A percentile compares a stretch with the other conserved stretches of the same genome.
phyloP scores from a whole-genome alignment of 257 asterid species.

The Scutellaria galericulata region DNA sequence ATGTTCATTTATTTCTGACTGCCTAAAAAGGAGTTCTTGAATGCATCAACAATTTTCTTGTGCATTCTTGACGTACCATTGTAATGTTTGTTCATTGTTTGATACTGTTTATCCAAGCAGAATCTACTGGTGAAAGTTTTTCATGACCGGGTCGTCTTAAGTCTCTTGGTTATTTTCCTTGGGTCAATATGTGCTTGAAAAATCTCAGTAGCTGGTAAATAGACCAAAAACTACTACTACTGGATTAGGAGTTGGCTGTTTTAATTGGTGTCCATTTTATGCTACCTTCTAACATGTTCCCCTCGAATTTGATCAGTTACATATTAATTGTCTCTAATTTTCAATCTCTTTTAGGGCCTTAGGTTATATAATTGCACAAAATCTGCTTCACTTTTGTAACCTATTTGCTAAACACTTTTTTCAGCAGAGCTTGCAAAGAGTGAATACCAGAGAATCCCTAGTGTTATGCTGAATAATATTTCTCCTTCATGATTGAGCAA shows the following conservation, averaged over 20 bases:
- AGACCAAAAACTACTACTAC: too few relatives aligned
- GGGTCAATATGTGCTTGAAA: too few relatives aligned
- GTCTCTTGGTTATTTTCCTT: too few relatives aligned
- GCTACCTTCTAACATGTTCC: too few relatives aligned
- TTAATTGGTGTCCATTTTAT: too few relatives aligned
- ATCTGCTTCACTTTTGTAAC: not conserved
- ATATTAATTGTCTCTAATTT: not conserved
- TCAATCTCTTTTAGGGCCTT: not conserved
- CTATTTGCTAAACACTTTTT: not conserved
- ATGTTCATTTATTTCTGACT: not conserved
- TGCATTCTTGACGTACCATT: too few relatives aligned
- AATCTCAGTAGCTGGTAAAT: too few relatives aligned
- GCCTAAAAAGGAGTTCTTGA: not conserved
- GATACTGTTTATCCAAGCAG: not conserved
- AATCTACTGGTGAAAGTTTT: too few relatives aligned
- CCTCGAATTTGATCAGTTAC: not conserved
- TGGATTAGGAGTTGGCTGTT: too few relatives aligned
- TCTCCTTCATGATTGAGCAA: not conserved
- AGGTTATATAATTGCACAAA: not conserved
- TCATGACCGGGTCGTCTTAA: too few relatives aligned
- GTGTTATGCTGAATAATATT: not conserved
- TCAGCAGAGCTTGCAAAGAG: slow-evolving; percentile 15
- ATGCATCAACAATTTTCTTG: not conserved
- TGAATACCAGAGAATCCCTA: not conserved
- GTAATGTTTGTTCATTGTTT: not conserved